Evolutionary conservation across 441 rosid species (phyloP).

Genomic region (Iberis amara): DNA sequence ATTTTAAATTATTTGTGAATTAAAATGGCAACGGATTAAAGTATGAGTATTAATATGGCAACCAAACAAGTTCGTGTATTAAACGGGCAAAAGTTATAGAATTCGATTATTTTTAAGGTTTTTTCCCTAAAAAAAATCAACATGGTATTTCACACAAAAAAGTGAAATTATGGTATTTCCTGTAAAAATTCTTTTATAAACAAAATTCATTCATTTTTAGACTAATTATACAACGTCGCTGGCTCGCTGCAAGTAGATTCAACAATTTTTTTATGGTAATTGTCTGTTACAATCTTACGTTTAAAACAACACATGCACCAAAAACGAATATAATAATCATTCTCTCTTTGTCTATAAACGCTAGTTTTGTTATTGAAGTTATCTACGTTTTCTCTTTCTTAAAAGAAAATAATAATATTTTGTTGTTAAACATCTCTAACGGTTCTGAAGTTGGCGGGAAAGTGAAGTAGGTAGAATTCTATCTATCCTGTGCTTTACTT

Average conservation of each 20-base stretch:
- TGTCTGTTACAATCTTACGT: slow-evolving; percentile 6
- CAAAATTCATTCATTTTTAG: too few species aligned
- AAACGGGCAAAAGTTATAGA: too few species aligned
- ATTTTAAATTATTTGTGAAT: too few species aligned
- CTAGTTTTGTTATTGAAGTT: slow-evolving; percentile 29
- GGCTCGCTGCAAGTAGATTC: neutral
- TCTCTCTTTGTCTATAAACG: slow-evolving; percentile 1
- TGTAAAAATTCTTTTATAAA: too few species aligned
- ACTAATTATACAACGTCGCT: too few species aligned
- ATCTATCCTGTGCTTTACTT: slow-evolving; percentile 19
- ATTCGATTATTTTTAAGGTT: too few species aligned
- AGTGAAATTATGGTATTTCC: too few species aligned
- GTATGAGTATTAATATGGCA: too few species aligned
- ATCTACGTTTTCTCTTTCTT: slow-evolving; percentile 12
- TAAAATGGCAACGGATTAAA: too few species aligned
- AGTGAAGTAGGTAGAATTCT: slow-evolving; percentile 22
- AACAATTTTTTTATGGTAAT: neutral
- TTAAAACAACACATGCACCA: slow-evolving; percentile 1
- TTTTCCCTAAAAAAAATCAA: too few species aligned
- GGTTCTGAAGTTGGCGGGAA: slow-evolving; percentile 44
- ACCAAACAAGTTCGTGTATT: too few species aligned
- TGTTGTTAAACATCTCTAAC: slow-evolving; percentile 35
- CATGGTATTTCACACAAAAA: too few species aligned
- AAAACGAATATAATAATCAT: neutral
- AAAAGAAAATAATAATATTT: neutral